phyloP scores from a whole-genome alignment of 768 basidiomycete genomes.

The Aureoboletus auriporus region DNA sequence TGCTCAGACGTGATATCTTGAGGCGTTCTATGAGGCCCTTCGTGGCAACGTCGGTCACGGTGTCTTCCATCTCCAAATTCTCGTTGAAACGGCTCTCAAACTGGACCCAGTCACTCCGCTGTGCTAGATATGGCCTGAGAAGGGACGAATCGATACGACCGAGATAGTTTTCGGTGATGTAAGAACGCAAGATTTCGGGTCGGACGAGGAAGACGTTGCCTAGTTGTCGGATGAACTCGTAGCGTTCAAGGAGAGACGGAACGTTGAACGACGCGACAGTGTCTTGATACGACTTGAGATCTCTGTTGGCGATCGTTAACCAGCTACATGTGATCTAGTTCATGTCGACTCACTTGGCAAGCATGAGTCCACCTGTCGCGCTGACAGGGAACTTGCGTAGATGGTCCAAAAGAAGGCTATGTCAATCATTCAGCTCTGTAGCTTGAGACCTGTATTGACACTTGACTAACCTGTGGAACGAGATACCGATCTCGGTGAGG shows the following conservation, averaged over 20 bases:
- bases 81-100: constrained; percentile 82
- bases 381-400: constrained; percentile 95
- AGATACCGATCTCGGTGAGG: constrained; percentile 88
- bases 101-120: constrained; percentile 87
- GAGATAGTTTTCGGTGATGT: constrained; percentile 91
- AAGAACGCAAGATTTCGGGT: constrained; percentile 91
- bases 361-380: constrained; percentile 94
- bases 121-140: constrained; percentile 85
- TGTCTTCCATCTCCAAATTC: constrained; percentile 40
- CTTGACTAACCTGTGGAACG: constrained; percentile 75
- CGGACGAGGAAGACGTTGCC: constrained; percentile 97
- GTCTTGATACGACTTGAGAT: constrained; percentile 96
- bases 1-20: constrained; percentile 67
- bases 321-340: neutral
- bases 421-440: constrained; percentile 7
- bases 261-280: constrained; percentile 78
- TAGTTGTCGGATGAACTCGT: constrained; percentile 96
- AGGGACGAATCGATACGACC: constrained; percentile 85
- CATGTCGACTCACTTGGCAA: constrained; percentile 79
- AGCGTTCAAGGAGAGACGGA: constrained; percentile 84
- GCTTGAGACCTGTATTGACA: neutral
- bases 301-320: constrained; percentile 45
- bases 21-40: constrained; percentile 53
- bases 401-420: constrained; percentile 87
- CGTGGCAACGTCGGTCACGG: constrained; percentile 35